Evolutionary conservation across 1,284 basidiomycete genomes (phyloP).

Genomic region (Trichosporon inkin): DNA sequence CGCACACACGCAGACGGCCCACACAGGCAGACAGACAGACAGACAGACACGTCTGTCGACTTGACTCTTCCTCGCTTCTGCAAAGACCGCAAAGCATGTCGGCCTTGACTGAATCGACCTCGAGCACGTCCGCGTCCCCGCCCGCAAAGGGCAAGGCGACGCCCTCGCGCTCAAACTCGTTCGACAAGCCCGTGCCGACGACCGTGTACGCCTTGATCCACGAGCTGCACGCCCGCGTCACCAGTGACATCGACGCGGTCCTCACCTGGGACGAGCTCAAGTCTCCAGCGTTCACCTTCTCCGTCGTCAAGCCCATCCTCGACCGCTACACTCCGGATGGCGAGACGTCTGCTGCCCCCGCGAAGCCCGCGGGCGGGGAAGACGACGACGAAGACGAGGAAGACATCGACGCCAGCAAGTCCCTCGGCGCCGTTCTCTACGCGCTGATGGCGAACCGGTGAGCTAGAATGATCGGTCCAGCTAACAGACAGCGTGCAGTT

Average conservation of each 20-base stretch:
- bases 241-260: constrained; percentile 59
- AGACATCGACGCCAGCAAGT: constrained; percentile 6
- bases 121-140: background rate
- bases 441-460: constrained; percentile 47
- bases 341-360: background rate
- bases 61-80: too few species aligned
- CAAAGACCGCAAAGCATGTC: background rate
- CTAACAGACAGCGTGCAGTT: constrained; percentile 57
- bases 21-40: too few species aligned
- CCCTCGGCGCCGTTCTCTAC: constrained; percentile 37
- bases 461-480: background rate
- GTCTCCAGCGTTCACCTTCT: constrained; percentile 77
- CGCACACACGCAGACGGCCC: too few species aligned
- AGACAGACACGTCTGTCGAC: too few species aligned
- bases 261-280: constrained; percentile 78
- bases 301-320: constrained; percentile 72
- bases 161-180: background rate
- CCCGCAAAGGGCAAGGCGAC: constrained; percentile 3
- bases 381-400: background rate
- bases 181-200: background rate
- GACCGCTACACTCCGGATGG: constrained; percentile 69
- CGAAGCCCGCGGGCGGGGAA: background rate
- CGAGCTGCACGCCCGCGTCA: constrained; percentile 36
- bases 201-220: constrained; percentile 44
- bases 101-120: background rate